A percentile compares a stretch with the other conserved stretches of the same genome.
These are phyloP conservation scores for Zoysia japonica DNA, from an alignment of 176 grass and related monocot species.

Conservation along the genomic window DNA sequence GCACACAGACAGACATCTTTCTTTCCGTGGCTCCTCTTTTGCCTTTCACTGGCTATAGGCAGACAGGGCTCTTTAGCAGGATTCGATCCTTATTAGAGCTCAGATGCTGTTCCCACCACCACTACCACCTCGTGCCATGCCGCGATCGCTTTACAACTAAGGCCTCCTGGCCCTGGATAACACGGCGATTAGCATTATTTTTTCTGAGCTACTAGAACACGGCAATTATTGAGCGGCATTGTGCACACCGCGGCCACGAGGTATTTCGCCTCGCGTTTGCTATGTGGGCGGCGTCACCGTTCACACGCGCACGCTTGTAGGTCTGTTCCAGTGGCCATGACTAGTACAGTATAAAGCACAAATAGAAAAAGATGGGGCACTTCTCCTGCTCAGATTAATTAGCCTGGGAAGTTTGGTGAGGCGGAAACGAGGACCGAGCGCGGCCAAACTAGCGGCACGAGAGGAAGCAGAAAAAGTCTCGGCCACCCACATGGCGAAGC, in stretches of 20 bases:
- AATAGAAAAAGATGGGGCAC: not conserved
- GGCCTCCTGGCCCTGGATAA: conserved; percentile 22
- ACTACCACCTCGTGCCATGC: conserved; percentile 1
- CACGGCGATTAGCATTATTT: conserved; percentile 36
- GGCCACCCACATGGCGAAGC: conserved; percentile 11
- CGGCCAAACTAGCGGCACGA: conserved; percentile 19
- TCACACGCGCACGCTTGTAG: conserved; percentile 9
- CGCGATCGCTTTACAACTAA: conserved; percentile 50
- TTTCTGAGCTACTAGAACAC: not conserved
- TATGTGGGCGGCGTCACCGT: conserved; percentile 41
- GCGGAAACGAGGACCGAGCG: conserved; percentile 3
- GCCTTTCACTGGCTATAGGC: conserved; percentile 38
- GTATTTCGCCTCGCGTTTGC: conserved; percentile 26
- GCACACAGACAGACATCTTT: not conserved
- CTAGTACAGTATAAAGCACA: conserved; percentile 13
- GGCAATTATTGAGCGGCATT: conserved; percentile 32
- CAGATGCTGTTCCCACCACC: conserved; percentile 38
- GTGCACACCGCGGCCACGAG: conserved; percentile 22
- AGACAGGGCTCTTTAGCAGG: conserved; percentile 47
- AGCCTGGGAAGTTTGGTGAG: conserved; percentile 32
- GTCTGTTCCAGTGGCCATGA: not conserved
- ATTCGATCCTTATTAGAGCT: conserved; percentile 45
- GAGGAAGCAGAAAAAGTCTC: not conserved
- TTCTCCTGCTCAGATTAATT: not conserved
- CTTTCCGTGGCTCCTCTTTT: conserved; percentile 24